Conservation (phyloP, 495 filamentous ascomycete genomes). For the Aspergillus panamensis region DNA sequence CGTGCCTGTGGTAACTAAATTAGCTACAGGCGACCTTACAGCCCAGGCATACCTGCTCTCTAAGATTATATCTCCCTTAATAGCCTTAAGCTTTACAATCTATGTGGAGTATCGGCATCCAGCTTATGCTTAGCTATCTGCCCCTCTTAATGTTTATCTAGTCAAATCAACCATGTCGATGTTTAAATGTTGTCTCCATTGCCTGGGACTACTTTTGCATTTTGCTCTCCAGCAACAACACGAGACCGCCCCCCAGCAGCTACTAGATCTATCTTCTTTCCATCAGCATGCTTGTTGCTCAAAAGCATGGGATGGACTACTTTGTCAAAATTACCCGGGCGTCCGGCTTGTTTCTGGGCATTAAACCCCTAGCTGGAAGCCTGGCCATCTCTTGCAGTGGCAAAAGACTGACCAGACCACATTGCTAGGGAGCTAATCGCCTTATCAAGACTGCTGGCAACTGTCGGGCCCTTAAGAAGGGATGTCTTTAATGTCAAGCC, state of each 20-base stretch:
- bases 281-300: slow-evolving; percentile 2
- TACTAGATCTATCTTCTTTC: slow-evolving; percentile 9
- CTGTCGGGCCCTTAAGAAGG: slow-evolving; percentile 4
- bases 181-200: no score
- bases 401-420: slow-evolving; percentile 16
- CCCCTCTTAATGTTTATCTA: no score
- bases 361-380: slow-evolving; percentile 20
- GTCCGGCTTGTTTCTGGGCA: slow-evolving; percentile 9
- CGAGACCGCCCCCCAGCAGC: slow-evolving; percentile 12
- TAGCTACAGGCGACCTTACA: no score
- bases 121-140: no score
- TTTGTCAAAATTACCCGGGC: slow-evolving; percentile 1
- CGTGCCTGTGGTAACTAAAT: no score
- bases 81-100: no score
- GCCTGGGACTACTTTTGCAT: neutral
- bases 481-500: neutral
- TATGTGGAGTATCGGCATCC: no score
- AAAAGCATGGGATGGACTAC: slow-evolving; percentile 4
- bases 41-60: no score
- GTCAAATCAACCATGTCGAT: no score
- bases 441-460: neutral
- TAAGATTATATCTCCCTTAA: no score
- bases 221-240: slow-evolving; percentile 7
- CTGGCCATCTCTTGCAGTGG: slow-evolving; percentile 6
- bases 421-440: neutral